Evolutionary conservation across 1,284 basidiomycete species (phyloP).

Genomic region (Nidula niveotomentosa): DNA sequence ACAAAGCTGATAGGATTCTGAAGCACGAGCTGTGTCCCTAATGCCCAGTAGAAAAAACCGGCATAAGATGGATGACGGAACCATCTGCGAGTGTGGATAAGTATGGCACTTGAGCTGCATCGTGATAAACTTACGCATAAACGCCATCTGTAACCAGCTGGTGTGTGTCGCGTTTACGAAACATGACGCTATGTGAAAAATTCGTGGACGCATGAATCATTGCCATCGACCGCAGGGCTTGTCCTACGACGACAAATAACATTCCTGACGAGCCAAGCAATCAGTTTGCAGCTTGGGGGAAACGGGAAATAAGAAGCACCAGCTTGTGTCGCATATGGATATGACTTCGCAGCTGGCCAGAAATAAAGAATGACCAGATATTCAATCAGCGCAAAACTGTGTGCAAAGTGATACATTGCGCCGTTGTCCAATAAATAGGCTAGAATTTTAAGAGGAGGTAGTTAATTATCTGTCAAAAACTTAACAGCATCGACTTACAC

Average conservation of each 20-base stretch:
- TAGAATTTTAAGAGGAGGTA: conserved; percentile 27
- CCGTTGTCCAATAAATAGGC: conserved; percentile 97
- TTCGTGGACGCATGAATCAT: conserved; percentile 96
- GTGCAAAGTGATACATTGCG: conserved; percentile 82
- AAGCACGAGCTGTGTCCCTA: conserved; percentile 92
- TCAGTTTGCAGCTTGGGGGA: conserved; percentile 1
- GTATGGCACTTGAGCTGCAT: neutral
- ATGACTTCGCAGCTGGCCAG: conserved; percentile 56
- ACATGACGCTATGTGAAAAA: conserved; percentile 89
- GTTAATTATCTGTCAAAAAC: neutral
- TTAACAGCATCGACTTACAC: conserved; percentile 56
- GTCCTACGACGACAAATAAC: conserved; percentile 65
- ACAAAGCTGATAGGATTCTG: conserved; percentile 83
- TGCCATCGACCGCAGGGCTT: conserved; percentile 80
- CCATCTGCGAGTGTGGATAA: conserved; percentile 50
- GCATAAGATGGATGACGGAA: conserved; percentile 96
- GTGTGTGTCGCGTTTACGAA: conserved; percentile 72
- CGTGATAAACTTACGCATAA: conserved; percentile 62
- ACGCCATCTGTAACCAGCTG: conserved; percentile 85
- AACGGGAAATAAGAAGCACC: conserved; percentile 37
- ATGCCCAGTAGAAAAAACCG: conserved; percentile 98
- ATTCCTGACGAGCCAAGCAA: conserved; percentile 46
- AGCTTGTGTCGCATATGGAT: conserved; percentile 50
- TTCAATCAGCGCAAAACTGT: conserved; percentile 78
- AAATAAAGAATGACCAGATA: conserved; percentile 77